phyloP scores from a whole-genome alignment of 169 alveolate genomes.

The Pseudocohnilembus persalinus region DNA sequence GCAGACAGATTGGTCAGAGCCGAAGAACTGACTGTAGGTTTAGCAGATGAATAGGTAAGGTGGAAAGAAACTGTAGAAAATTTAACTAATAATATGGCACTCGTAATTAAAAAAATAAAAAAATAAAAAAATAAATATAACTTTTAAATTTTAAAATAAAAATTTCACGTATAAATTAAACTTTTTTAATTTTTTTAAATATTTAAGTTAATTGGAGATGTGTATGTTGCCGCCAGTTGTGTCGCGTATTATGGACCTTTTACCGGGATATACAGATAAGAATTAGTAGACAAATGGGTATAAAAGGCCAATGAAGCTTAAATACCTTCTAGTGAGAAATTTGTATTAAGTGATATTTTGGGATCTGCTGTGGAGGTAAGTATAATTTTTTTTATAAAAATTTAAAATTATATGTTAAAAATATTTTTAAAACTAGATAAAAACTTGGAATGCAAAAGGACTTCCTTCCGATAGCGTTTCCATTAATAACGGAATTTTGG shows the following conservation, averaged over 20 bases:
- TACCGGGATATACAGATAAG: slow-evolving; percentile 71
- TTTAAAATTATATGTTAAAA: slow-evolving; percentile 8
- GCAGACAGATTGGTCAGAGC: slow-evolving; percentile 91
- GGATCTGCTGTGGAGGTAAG: slow-evolving; percentile 71
- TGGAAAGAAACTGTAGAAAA: slow-evolving; percentile 86
- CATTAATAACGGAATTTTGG: slow-evolving; percentile 79
- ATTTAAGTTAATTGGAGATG: slow-evolving; percentile 81
- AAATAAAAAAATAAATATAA: too few species aligned
- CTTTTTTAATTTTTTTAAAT: too few species aligned
- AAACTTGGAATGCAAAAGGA: slow-evolving; percentile 83
- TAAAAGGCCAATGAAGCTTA: slow-evolving; percentile 56
- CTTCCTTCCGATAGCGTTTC: slow-evolving; percentile 84
- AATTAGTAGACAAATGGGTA: slow-evolving; percentile 72
- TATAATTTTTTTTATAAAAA: neutral
- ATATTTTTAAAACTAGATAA: slow-evolving; percentile 51
- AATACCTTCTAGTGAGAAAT: slow-evolving; percentile 65
- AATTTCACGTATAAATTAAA: too few species aligned
- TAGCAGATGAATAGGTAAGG: slow-evolving; percentile 92
- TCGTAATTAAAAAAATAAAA: too few species aligned
- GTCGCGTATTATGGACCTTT: slow-evolving; percentile 86
- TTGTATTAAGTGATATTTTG: slow-evolving; percentile 66
- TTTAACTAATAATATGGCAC: slow-evolving; percentile 44
- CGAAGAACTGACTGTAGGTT: slow-evolving; percentile 85
- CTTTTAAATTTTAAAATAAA: too few species aligned
- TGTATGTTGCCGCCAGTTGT: slow-evolving; percentile 87